phyloP scores from a whole-genome alignment of 2,329 filamentous ascomycete genomes.

The Talaromyces albobiverticillius region DNA sequence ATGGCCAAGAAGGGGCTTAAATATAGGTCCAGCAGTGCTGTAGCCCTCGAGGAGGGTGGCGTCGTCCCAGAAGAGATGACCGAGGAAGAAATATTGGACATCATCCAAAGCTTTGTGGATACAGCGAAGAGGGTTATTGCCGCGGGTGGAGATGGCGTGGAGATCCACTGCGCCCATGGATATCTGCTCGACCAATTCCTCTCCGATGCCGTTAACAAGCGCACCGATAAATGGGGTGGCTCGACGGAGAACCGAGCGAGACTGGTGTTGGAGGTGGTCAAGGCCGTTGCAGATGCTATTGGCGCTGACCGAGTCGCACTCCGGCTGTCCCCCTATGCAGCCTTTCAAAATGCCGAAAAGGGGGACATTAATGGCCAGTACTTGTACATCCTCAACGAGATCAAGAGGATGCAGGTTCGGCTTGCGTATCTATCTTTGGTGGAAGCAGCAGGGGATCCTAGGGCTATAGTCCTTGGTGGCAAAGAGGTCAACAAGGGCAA shows the following conservation, averaged over 20 bases:
- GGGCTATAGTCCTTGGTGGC: not conserved
- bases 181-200: constrained; percentile 54
- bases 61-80: constrained; percentile 30
- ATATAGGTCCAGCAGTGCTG: constrained; percentile 23
- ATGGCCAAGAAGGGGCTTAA: constrained; percentile 17
- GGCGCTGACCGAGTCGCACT: constrained; percentile 31
- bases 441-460: not conserved
- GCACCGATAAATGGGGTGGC: constrained; percentile 52
- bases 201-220: constrained; percentile 46
- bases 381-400: not conserved
- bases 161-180: constrained; percentile 50
- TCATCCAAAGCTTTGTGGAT: constrained; percentile 41
- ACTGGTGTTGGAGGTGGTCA: constrained; percentile 54
- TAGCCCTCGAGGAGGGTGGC: constrained; percentile 22
- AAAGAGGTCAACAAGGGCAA: not conserved
- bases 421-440: constrained; percentile 10
- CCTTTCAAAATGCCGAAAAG: constrained; percentile 43
- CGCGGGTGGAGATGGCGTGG: constrained; percentile 54
- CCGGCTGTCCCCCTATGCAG: constrained; percentile 40
- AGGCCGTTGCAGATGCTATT: constrained; percentile 49
- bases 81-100: constrained; percentile 43
- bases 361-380: constrained; percentile 2
- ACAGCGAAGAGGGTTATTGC: constrained; percentile 53
- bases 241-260: constrained; percentile 50
- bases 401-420: not conserved